These are phyloP conservation scores for Fraxinus sp. DNA, from an alignment of 305 asterid species.

Conservation along the genomic window DNA sequence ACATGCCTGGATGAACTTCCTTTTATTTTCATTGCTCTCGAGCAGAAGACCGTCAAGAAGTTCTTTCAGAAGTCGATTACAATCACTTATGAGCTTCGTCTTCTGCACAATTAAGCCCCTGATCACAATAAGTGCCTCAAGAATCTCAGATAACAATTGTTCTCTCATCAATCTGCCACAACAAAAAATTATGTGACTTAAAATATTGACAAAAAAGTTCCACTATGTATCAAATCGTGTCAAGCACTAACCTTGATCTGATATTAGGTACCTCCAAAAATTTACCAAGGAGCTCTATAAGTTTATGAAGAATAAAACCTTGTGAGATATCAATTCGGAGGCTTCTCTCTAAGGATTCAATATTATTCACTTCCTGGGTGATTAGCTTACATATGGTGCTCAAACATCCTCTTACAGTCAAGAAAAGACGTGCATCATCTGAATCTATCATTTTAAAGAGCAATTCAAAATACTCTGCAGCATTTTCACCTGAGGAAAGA, in stretches of 20 bases:
- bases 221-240: slow-evolving; percentile 8
- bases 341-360: slow-evolving; percentile 96
- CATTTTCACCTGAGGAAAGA: slow-evolving; percentile 93
- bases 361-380: slow-evolving; percentile 71
- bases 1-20: slow-evolving; percentile 97
- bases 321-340: slow-evolving; percentile 96
- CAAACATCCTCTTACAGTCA: slow-evolving; percentile 89
- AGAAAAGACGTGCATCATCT: slow-evolving; percentile 92
- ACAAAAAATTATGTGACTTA: slow-evolving; percentile 18
- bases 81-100: slow-evolving; percentile 91
- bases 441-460: slow-evolving; percentile 92
- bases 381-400: slow-evolving; percentile 79
- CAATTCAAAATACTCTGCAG: slow-evolving; percentile 93
- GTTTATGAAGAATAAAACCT: slow-evolving; percentile 97
- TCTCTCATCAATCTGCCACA: slow-evolving; percentile 89
- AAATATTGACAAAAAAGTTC: slow-evolving; percentile 3
- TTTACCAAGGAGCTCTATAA: slow-evolving; percentile 96
- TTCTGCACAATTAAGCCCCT: slow-evolving; percentile 95
- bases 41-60: slow-evolving; percentile 93
- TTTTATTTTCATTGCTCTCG: slow-evolving; percentile 89
- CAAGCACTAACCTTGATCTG: slow-evolving; percentile 71
- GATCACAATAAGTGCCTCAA: slow-evolving; percentile 96
- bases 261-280: slow-evolving; percentile 94
- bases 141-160: slow-evolving; percentile 82
- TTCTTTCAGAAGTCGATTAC: slow-evolving; percentile 85